Percentiles rank a stretch among this genome's conserved stretches.
Conservation (phyloP, 345 rosid species). For the Gossypium turneri region DNA sequence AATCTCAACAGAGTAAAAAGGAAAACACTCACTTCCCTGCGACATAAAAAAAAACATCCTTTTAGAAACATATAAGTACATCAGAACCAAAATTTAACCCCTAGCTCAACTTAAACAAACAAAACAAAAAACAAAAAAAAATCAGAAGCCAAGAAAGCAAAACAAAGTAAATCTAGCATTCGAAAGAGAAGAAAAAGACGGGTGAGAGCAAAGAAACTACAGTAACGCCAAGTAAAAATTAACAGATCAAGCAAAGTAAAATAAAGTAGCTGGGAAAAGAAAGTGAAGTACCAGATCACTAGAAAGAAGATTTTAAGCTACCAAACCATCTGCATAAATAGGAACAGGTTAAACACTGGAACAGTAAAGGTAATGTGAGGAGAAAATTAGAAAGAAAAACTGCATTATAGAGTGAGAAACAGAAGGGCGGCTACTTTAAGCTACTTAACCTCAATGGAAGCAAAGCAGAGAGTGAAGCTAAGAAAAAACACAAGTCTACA, state of each 20-base stretch:
- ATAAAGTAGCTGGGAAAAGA: neutral
- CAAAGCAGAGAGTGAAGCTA: neutral
- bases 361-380: neutral
- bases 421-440: constrained; percentile 30
- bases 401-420: neutral
- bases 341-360: neutral
- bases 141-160: neutral
- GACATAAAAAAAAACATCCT: neutral
- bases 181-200: neutral
- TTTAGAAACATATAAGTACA: neutral
- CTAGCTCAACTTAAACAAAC: neutral
- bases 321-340: constrained; percentile 5
- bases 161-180: neutral
- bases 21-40: constrained; percentile 14
- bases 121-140: neutral
- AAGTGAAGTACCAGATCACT: neutral
- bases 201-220: neutral
- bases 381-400: too few species aligned
- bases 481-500: neutral
- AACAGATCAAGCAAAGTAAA: neutral
- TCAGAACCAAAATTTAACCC: neutral
- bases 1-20: neutral
- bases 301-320: neutral
- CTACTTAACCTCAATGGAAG: constrained; percentile 44
- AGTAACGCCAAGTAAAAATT: neutral